These are phyloP conservation scores for Plenodomus biglobosus DNA, from an alignment of 2,329 filamentous ascomycete species.

Conservation along the genomic window DNA sequence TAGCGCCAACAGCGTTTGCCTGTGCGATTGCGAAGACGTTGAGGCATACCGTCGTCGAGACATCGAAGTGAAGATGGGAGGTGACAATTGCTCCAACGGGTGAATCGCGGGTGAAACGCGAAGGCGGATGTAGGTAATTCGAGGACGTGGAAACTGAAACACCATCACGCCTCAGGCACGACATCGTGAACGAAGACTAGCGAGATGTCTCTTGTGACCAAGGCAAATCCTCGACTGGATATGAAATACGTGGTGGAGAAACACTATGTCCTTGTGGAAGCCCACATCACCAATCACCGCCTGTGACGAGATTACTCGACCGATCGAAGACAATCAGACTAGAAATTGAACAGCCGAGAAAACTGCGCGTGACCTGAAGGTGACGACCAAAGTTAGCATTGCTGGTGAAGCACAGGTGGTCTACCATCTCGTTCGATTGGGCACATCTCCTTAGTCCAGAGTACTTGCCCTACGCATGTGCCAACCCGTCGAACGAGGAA, in stretches of 20 bases:
- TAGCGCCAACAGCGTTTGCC: conserved; percentile 14
- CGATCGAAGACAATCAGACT: too few species aligned
- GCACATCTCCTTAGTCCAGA: too few species aligned
- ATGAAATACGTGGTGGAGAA: conserved; percentile 12
- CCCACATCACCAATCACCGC: too few species aligned
- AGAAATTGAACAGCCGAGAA: too few species aligned
- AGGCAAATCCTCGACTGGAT: conserved; percentile 2
- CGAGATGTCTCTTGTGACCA: background rate
- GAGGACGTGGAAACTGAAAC: background rate
- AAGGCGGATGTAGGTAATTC: background rate
- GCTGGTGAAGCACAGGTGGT: too few species aligned
- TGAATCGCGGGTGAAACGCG: background rate
- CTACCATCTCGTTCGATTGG: too few species aligned
- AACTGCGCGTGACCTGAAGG: too few species aligned
- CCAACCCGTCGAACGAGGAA: too few species aligned
- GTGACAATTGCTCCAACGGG: background rate
- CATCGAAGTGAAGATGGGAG: background rate
- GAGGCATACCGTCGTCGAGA: background rate
- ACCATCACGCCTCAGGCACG: background rate
- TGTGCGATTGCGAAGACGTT: background rate
- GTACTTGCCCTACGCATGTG: too few species aligned
- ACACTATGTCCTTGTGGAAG: background rate
- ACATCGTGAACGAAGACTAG: background rate
- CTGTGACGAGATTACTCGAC: too few species aligned
- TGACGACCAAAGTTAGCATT: too few species aligned